Percentiles rank a stretch among this genome's conserved stretches.
Conservation (phyloP, 116 monocot genomes). For the Posidonia oceanica region DNA sequence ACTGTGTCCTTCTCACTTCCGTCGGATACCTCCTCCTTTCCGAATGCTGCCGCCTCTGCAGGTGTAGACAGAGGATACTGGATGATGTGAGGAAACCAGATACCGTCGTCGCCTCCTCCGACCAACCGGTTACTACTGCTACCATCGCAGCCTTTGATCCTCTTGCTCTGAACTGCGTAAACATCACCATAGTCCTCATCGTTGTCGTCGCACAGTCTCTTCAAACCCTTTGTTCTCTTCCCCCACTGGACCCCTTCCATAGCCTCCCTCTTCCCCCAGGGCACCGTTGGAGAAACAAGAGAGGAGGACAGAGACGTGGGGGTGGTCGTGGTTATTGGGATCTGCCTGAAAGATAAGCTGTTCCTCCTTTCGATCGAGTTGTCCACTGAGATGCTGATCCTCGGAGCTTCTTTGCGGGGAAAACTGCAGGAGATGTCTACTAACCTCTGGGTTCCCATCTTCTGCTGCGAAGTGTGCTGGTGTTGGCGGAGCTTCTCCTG, state of each 20-base stretch:
- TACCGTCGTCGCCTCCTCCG: background rate
- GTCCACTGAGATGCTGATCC: slow-evolving; percentile 22
- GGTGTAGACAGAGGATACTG: background rate
- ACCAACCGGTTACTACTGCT: slow-evolving; percentile 3
- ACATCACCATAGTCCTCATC: slow-evolving; percentile 6
- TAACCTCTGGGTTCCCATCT: slow-evolving; percentile 59
- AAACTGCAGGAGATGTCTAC: slow-evolving; percentile 51
- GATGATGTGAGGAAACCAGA: slow-evolving; percentile 16
- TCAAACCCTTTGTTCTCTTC: slow-evolving; percentile 15
- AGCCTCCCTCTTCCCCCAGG: slow-evolving; percentile 24
- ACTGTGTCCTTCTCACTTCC: slow-evolving; percentile 3
- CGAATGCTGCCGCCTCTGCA: slow-evolving; percentile 2
- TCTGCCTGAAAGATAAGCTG: slow-evolving; percentile 20
- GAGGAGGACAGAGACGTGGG: slow-evolving; percentile 21
- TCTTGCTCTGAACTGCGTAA: slow-evolving; percentile 15
- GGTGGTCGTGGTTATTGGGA: slow-evolving; percentile 9
- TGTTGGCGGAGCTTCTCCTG: slow-evolving; percentile 12
- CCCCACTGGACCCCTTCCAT: slow-evolving; percentile 9
- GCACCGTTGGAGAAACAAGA: slow-evolving; percentile 15
- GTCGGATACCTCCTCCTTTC: background rate
- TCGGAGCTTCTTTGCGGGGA: slow-evolving; percentile 22
- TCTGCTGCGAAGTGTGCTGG: slow-evolving; percentile 3
- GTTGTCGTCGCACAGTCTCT: slow-evolving; percentile 31
- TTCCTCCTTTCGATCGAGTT: slow-evolving; percentile 14
- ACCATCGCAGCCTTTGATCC: slow-evolving; percentile 14